Percentiles rank a stretch among this genome's conserved stretches.
Evolutionary conservation across 768 basidiomycete species (phyloP).

Genomic region (Auricularia heimuer): DNA sequence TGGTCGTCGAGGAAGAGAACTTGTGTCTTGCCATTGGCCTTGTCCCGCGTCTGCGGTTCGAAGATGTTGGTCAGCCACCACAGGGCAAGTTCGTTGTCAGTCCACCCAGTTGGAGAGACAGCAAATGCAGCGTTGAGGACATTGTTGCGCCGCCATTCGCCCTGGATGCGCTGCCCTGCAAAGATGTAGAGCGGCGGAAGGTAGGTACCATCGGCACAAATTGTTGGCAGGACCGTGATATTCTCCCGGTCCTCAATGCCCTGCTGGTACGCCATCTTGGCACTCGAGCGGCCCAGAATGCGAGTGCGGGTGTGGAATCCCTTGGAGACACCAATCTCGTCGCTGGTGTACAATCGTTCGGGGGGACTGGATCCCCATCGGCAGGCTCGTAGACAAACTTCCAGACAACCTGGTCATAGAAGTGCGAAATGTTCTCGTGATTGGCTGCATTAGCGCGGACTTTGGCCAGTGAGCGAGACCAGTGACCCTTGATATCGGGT

Average conservation of each 20-base stretch:
- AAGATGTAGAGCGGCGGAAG: conserved; percentile 11
- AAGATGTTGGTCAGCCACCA: conserved; percentile 29
- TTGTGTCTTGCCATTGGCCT: conserved; percentile 13
- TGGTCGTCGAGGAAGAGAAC: conserved; percentile 32
- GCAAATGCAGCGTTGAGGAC: conserved; percentile 17
- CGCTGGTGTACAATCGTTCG: not conserved
- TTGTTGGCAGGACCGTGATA: conserved; percentile 10
- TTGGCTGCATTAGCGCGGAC: not conserved
- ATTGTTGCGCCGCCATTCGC: conserved; percentile 6
- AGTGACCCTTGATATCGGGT: not conserved
- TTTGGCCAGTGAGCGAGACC: not conserved
- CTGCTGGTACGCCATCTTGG: conserved; percentile 3
- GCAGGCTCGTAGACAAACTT: not conserved
- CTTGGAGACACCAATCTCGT: not conserved
- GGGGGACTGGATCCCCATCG: not conserved
- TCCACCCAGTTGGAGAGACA: conserved; percentile 31
- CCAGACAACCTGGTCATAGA: not conserved
- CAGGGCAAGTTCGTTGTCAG: conserved; percentile 25
- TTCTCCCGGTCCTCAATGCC: conserved; percentile 8
- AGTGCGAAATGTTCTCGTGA: not conserved
- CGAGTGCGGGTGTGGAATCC: not conserved
- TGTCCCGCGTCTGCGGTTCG: conserved; percentile 17
- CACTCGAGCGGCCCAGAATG: not conserved
- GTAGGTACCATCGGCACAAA: conserved; percentile 14
- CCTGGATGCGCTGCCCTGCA: conserved; percentile 6